Percentiles rank a stretch among this genome's conserved stretches.
Evolutionary conservation across 2,329 filamentous ascomycete genomes (phyloP).

Genomic region (Monilinia aucupariae): DNA sequence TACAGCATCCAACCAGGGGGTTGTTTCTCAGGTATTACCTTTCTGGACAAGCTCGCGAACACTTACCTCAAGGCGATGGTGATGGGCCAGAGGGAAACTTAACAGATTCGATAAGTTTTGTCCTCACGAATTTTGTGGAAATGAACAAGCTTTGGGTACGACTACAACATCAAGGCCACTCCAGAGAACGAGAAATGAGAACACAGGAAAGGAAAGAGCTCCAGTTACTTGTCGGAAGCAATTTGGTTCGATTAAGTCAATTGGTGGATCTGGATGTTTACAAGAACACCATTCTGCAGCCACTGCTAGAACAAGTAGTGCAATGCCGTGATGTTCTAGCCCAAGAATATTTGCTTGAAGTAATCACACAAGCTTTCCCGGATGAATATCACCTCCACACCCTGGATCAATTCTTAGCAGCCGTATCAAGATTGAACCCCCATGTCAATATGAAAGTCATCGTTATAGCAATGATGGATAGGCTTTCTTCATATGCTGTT

Average conservation of each 20-base stretch:
- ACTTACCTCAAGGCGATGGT: conserved; percentile 71
- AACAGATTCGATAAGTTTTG: conserved; percentile 96
- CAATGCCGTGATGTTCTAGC: conserved; percentile 95
- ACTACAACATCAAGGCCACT: conserved; percentile 94
- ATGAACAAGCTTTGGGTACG: conserved; percentile 99
- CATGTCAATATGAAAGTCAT: conserved; percentile 98
- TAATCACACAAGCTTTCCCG: conserved; percentile 97
- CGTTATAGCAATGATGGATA: conserved; percentile 96
- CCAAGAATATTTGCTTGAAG: conserved; percentile 95
- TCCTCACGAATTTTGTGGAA: conserved; percentile 97
- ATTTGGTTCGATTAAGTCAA: conserved; percentile 90
- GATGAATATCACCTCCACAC: conserved; percentile 98
- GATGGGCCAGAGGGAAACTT: conserved; percentile 94
- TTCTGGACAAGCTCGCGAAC: conserved; percentile 88
- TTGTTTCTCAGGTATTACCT: conserved; percentile 95
- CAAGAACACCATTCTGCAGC: conserved; percentile 81
- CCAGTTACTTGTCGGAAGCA: conserved; percentile 92
- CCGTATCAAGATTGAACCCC: conserved; percentile 86
- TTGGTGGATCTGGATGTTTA: conserved; percentile 92
- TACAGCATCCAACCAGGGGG: conserved; percentile 93
- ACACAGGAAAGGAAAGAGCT: conserved; percentile 93
- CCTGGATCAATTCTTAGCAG: conserved; percentile 87
- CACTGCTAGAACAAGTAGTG: conserved; percentile 91
- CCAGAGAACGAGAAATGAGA: conserved; percentile 84
- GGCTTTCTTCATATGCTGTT: conserved; percentile 89